phyloP scores from a whole-genome alignment of 2,329 filamentous ascomycete genomes.

The Colletotrichum liaoningense region DNA sequence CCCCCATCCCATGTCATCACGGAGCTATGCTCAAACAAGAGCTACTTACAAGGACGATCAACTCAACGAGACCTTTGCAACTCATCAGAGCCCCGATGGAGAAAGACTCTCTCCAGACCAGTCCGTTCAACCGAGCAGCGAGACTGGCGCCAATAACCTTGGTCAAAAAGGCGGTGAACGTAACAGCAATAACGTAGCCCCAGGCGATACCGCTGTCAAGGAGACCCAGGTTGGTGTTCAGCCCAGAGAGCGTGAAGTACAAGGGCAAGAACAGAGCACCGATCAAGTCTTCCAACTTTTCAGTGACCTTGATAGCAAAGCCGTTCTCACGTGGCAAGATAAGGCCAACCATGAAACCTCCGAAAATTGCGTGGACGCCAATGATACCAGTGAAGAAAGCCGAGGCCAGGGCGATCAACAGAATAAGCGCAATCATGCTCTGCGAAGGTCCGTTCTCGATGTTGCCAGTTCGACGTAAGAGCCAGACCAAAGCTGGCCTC shows the following conservation, averaged over 20 bases:
- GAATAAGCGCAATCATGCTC: slow-evolving; percentile 82
- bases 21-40: background rate
- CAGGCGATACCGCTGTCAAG: slow-evolving; percentile 85
- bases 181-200: slow-evolving; percentile 89
- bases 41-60: slow-evolving; percentile 85
- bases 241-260: slow-evolving; percentile 92
- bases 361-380: slow-evolving; percentile 94
- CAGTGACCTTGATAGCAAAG: slow-evolving; percentile 90
- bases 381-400: slow-evolving; percentile 92
- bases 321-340: slow-evolving; percentile 92
- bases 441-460: slow-evolving; percentile 91
- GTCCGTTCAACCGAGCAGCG: slow-evolving; percentile 78
- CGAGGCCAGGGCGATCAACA: slow-evolving; percentile 82
- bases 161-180: slow-evolving; percentile 82
- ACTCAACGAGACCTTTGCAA: slow-evolving; percentile 93
- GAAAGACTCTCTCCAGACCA: slow-evolving; percentile 91
- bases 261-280: slow-evolving; percentile 86
- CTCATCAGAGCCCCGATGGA: slow-evolving; percentile 94
- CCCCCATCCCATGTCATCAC: background rate
- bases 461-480: slow-evolving; percentile 79
- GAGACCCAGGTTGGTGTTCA: slow-evolving; percentile 88
- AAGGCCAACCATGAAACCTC: slow-evolving; percentile 88
- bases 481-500: slow-evolving; percentile 79
- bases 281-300: slow-evolving; percentile 94
- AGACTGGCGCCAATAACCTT: slow-evolving; percentile 88